Percentiles rank a stretch among this genome's conserved stretches.
Conservation (phyloP, 306 rosid genomes). For the Prunus mume region DNA sequence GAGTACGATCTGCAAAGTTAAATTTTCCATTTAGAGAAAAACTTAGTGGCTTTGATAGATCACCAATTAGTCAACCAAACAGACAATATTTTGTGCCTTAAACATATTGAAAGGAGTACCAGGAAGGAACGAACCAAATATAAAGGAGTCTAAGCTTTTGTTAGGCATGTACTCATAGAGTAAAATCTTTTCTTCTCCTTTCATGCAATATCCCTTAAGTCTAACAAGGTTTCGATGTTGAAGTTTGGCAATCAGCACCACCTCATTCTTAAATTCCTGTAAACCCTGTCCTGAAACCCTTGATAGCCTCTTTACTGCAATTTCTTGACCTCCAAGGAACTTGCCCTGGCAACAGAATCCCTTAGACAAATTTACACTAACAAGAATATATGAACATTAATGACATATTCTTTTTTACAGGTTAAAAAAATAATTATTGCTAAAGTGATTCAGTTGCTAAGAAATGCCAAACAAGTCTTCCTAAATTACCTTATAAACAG, state of each 20-base stretch:
- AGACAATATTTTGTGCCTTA: background rate
- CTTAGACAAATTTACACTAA: background rate
- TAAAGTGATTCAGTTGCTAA: too few species aligned
- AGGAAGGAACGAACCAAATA: slow-evolving; percentile 53
- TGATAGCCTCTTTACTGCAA: slow-evolving; percentile 69
- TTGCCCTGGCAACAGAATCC: slow-evolving; percentile 36
- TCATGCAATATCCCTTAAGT: slow-evolving; percentile 62
- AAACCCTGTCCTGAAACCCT: slow-evolving; percentile 66
- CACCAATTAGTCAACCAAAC: background rate
- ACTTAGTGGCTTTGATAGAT: background rate
- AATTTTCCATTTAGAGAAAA: slow-evolving; percentile 15
- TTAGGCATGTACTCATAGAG: slow-evolving; percentile 73
- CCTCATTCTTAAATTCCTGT: slow-evolving; percentile 69
- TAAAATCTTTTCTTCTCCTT: slow-evolving; percentile 69
- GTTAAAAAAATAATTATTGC: background rate
- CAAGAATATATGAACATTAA: background rate
- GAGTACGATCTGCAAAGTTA: slow-evolving; percentile 36
- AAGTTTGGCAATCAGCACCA: slow-evolving; percentile 66
- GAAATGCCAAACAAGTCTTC: background rate
- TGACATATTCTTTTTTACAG: background rate
- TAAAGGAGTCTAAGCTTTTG: slow-evolving; percentile 59
- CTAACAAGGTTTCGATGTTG: slow-evolving; percentile 72
- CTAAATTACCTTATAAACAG: slow-evolving; percentile 57
- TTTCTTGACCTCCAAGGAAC: slow-evolving; percentile 54
- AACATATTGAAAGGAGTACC: background rate